Conservation (phyloP, 371 early-diverging fungal genomes). For the Dipsacomyces acuminosporus region DNA sequence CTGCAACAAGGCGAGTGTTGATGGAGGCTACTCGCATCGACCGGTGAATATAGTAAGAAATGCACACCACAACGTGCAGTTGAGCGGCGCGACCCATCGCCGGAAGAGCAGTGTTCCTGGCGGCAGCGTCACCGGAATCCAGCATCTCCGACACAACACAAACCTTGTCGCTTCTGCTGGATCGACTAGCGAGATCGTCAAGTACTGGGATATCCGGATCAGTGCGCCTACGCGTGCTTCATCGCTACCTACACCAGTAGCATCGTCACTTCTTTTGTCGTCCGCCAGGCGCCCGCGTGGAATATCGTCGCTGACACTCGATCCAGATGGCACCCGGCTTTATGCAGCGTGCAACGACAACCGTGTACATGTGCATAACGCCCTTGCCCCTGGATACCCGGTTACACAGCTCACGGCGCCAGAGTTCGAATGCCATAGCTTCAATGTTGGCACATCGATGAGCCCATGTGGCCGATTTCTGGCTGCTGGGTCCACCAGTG, state of each 20-base stretch:
- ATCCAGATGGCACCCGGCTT: slow-evolving; percentile 30
- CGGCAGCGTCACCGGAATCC: slow-evolving; percentile 31
- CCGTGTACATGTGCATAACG: slow-evolving; percentile 35
- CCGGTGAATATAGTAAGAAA: slow-evolving; percentile 27
- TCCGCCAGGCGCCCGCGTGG: slow-evolving; percentile 35
- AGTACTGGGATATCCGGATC: slow-evolving; percentile 44
- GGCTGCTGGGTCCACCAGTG: slow-evolving; percentile 46
- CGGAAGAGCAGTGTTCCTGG: slow-evolving; percentile 9
- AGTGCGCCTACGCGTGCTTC: slow-evolving; percentile 7
- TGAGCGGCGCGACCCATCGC: slow-evolving; percentile 1
- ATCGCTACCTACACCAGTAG: slow-evolving; percentile 17
- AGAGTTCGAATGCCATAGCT: slow-evolving; percentile 43
- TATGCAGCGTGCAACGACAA: slow-evolving; percentile 40
- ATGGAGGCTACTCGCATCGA: slow-evolving; percentile 14
- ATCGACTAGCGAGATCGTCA: slow-evolving; percentile 34
- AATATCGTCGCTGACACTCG: slow-evolving; percentile 34
- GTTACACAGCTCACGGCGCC: slow-evolving; percentile 26
- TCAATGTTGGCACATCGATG: slow-evolving; percentile 21
- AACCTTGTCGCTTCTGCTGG: slow-evolving; percentile 35
- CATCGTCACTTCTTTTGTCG: slow-evolving; percentile 9
- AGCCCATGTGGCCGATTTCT: slow-evolving; percentile 34
- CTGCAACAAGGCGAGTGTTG: slow-evolving; percentile 22
- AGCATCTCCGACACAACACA: slow-evolving; percentile 20
- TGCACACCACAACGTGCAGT: slow-evolving; percentile 24
- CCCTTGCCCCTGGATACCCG: slow-evolving; percentile 18